Evolutionary conservation across 164 flowering plant species (phyloP).

Genomic region (Piper longum): DNA sequence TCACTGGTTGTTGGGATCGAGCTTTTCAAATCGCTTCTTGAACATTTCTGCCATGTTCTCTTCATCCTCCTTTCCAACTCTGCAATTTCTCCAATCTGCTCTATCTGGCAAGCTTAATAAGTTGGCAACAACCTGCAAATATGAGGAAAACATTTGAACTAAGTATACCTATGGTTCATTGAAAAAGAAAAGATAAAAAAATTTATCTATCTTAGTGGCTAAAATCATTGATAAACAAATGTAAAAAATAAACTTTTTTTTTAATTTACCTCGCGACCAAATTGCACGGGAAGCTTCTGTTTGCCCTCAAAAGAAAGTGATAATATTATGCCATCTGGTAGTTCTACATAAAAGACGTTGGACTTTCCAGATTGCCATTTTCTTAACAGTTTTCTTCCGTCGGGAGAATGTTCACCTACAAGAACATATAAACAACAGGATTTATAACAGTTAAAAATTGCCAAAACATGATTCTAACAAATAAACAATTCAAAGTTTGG

Average conservation of each 20-base stretch:
- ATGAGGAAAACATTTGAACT: background rate
- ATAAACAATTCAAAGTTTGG: too few species aligned
- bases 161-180: background rate
- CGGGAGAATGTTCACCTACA: slow-evolving; percentile 12
- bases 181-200: background rate
- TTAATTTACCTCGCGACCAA: slow-evolving; percentile 81
- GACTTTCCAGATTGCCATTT: slow-evolving; percentile 25
- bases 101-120: slow-evolving; percentile 58
- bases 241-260: background rate
- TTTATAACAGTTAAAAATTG: background rate
- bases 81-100: slow-evolving; percentile 88
- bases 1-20: slow-evolving; percentile 43
- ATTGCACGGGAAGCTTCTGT: slow-evolving; percentile 71
- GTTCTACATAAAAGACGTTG: slow-evolving; percentile 76
- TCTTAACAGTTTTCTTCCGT: slow-evolving; percentile 44
- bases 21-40: slow-evolving; percentile 45
- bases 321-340: slow-evolving; percentile 61
- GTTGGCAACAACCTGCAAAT: slow-evolving; percentile 73
- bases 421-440: background rate
- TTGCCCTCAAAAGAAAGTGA: slow-evolving; percentile 54
- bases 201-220: background rate
- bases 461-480: background rate
- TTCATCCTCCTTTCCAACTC: slow-evolving; percentile 73
- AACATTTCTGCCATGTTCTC: slow-evolving; percentile 41
- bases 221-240: background rate